A percentile compares a stretch with the other conserved stretches of the same genome.
Conservation (phyloP, 176 grass and related monocot genomes). For the Ensete glaucum region DNA sequence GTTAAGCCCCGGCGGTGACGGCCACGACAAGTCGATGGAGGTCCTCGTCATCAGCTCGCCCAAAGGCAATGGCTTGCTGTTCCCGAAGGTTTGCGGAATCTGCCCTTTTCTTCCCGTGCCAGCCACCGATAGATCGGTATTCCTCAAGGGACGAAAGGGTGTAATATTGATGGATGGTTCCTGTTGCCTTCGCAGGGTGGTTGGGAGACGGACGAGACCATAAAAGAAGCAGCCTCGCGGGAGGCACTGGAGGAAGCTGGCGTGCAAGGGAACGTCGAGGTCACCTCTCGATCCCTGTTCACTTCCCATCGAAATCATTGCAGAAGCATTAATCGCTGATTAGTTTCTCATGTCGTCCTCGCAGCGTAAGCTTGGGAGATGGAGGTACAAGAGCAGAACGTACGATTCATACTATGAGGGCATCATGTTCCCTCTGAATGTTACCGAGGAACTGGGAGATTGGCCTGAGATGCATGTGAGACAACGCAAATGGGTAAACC, state of each 20-base stretch:
- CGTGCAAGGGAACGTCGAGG: constrained; percentile 43
- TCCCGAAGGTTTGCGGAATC: constrained; percentile 29
- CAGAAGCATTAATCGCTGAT: too few species aligned
- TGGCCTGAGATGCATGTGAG: constrained; percentile 50
- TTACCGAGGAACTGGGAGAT: constrained; percentile 29
- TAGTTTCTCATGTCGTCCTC: not conserved
- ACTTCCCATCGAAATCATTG: too few species aligned
- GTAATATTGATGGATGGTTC: too few species aligned
- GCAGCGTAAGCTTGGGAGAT: constrained; percentile 40
- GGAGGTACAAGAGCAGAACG: constrained; percentile 41
- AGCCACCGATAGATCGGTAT: not conserved
- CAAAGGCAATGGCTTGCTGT: constrained; percentile 46
- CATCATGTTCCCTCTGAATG: constrained; percentile 41
- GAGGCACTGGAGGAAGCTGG: constrained; percentile 49
- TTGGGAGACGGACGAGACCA: constrained; percentile 46
- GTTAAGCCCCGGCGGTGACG: constrained; percentile 18
- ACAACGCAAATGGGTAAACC: constrained; percentile 32
- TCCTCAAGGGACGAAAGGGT: not conserved
- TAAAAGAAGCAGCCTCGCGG: constrained; percentile 33
- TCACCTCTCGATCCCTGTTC: not conserved
- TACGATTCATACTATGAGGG: constrained; percentile 30
- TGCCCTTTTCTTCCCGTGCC: not conserved
- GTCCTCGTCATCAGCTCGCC: constrained; percentile 44
- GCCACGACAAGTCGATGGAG: constrained; percentile 31
- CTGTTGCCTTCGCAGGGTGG: constrained; percentile 27